phyloP scores from a whole-genome alignment of 164 flowering plant genomes.

The Vitis cinerea region DNA sequence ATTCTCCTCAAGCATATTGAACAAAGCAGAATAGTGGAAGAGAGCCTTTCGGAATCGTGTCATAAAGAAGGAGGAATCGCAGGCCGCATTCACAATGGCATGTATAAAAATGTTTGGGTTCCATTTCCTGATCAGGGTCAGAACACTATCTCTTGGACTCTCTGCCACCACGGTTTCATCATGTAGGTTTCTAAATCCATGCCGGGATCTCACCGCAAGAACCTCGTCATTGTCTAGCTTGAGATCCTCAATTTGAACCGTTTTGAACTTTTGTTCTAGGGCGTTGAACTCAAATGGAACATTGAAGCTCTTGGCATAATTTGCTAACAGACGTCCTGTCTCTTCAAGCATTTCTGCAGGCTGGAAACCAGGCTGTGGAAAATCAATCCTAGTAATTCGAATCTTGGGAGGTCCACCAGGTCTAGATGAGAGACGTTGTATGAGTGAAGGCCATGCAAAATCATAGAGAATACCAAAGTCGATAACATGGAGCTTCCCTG shows the following conservation, averaged over 20 bases:
- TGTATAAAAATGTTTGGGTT: no score
- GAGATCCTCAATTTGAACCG: conserved; percentile 22
- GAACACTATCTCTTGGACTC: no score
- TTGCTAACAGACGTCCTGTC: conserved; percentile 24
- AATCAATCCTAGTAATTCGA: conserved; percentile 25
- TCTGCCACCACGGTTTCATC: no score
- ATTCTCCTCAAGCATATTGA: no score
- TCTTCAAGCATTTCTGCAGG: conserved; percentile 31
- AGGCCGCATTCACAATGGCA: no score
- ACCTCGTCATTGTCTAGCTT: conserved; percentile 21
- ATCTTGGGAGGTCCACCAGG: conserved; percentile 21
- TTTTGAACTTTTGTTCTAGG: not conserved
- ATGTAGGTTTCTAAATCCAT: conserved; percentile 12
- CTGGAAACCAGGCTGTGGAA: conserved; percentile 30
- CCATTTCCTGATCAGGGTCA: no score
- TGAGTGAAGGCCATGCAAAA: conserved; percentile 28
- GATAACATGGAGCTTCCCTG: conserved; percentile 8
- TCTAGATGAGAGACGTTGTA: conserved; percentile 25
- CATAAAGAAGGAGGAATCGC: no score
- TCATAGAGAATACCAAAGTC: conserved; percentile 19
- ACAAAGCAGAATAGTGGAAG: no score
- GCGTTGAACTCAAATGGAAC: conserved; percentile 31
- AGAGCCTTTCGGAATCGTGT: no score
- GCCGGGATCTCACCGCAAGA: conserved; percentile 22
- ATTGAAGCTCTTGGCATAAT: conserved; percentile 23